These are phyloP conservation scores for Fomitopsis serialis DNA, from an alignment of 768 basidiomycete genomes.

Conservation along the genomic window DNA sequence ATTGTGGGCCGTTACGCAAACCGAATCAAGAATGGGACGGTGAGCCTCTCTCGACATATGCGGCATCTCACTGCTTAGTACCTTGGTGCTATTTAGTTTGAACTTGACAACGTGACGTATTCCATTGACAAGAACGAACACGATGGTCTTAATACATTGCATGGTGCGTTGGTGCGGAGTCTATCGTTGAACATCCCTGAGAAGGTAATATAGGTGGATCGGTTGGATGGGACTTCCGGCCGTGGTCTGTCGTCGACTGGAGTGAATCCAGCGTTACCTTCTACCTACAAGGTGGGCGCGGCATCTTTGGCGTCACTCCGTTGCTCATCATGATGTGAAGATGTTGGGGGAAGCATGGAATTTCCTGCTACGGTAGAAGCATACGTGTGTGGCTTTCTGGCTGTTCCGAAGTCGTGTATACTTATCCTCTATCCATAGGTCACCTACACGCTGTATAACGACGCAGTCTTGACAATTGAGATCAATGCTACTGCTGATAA, in stretches of 20 bases:
- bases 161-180: neutral
- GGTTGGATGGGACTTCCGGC: slow-evolving; percentile 2
- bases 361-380: too few species aligned
- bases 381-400: too few species aligned
- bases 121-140: neutral
- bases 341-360: too few species aligned
- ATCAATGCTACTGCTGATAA: neutral
- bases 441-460: neutral
- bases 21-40: slow-evolving; percentile 6
- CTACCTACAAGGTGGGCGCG: neutral
- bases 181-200: too few species aligned
- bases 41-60: neutral
- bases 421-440: neutral
- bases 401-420: neutral
- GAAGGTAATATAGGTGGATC: too few species aligned
- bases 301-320: neutral
- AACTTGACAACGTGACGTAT: too few species aligned
- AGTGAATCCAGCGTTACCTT: neutral
- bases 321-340: too few species aligned
- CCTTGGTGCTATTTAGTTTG: too few species aligned
- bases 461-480: neutral
- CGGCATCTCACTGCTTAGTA: too few species aligned
- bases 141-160: slow-evolving; percentile 1
- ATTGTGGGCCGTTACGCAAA: slow-evolving; percentile 5
- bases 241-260: neutral